Base-by-base conservation (phyloP, 1,284 basidiomycete species). In the Cutaneotrichosporon spelunceum region DNA sequence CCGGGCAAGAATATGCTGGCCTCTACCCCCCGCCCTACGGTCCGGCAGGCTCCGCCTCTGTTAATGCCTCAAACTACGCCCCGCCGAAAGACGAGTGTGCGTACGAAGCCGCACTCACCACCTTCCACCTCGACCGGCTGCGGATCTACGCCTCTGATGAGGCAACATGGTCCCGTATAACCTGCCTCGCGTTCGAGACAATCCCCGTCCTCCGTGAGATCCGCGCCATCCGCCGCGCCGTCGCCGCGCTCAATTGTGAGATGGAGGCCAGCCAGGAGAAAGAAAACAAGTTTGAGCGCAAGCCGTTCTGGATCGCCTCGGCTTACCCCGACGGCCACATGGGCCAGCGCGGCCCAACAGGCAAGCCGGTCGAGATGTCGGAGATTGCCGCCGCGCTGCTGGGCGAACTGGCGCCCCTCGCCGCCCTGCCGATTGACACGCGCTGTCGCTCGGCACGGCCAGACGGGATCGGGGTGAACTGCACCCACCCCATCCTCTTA, bases 131-230 rank as follows among this genome's bases (percentile, higher is more conserved):
- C n/a, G 81, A 84, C 59, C 82, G 89, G 11, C 80, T 92, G 42
- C 67, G 76, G 34, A 78, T 85, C 0, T 88, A 86, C 69, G 81
- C 84, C 0, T 68, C 72, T 5, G 67, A 77, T 34, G 79, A 85
- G 57, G 76, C 80, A 23, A 78, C 79, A 0, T 92, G 89, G 89
- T 66, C 72, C 27, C 71, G 71, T 10, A 77, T 92, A 57, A 85
- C 87, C 59, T 83, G 82, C 64, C 70, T 92, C 53, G 88, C 88
- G 9, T 91, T 92, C 72, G 90, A 92, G 81, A 92, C 89, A 0
- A 79, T 91, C 4, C 89, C 90, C 0, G 79, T 90, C 0, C 71
- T 84, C 14, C 77, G 85, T 26, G 90, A 93, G 75, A 81, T 88
- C 5, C 75, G 71, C 11, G 88, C 86, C 1, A 86, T 92, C 60